A percentile compares a stretch with the other conserved stretches of the same genome.
Conservation (phyloP, 108 stramenopile genomes). For the Skeletonema potamos region DNA sequence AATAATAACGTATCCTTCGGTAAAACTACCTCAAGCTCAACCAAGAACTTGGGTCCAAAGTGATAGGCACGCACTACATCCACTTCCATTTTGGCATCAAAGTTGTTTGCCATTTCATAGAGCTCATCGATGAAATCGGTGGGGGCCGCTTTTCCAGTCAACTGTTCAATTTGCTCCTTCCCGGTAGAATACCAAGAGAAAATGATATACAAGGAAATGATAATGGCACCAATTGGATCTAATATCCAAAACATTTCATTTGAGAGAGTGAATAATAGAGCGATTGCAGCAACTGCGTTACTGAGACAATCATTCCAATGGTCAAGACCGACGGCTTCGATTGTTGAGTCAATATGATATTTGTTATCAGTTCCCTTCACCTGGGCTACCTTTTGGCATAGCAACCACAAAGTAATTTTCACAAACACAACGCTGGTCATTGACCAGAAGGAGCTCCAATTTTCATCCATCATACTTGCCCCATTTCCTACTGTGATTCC, state of each 20-base stretch:
- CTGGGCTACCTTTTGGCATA: slow-evolving; percentile 61
- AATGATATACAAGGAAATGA: slow-evolving; percentile 90
- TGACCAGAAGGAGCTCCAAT: slow-evolving; percentile 56
- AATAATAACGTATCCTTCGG: slow-evolving; percentile 75
- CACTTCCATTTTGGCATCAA: slow-evolving; percentile 81
- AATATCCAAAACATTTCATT: slow-evolving; percentile 66
- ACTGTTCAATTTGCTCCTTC: slow-evolving; percentile 91
- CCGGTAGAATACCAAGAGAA: slow-evolving; percentile 88
- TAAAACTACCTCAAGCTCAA: slow-evolving; percentile 93
- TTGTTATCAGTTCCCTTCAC: slow-evolving; percentile 20
- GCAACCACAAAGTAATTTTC: slow-evolving; percentile 63
- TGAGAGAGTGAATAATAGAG: slow-evolving; percentile 64
- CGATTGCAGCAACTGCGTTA: slow-evolving; percentile 86
- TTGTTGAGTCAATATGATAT: slow-evolving; percentile 66
- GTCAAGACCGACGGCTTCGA: slow-evolving; percentile 90
- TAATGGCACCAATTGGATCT: slow-evolving; percentile 89
- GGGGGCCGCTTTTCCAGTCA: slow-evolving; percentile 90
- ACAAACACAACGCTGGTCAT: slow-evolving; percentile 81
- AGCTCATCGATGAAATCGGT: slow-evolving; percentile 88
- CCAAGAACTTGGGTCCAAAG: slow-evolving; percentile 93
- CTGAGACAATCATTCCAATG: slow-evolving; percentile 93
- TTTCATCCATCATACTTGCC: slow-evolving; percentile 39
- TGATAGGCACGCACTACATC: slow-evolving; percentile 92
- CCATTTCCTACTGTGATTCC: slow-evolving; percentile 25
- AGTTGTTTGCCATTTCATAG: slow-evolving; percentile 66